These are phyloP conservation scores for Neonectria hederae DNA, from an alignment of 2,329 filamentous ascomycete species.

Conservation along the genomic window DNA sequence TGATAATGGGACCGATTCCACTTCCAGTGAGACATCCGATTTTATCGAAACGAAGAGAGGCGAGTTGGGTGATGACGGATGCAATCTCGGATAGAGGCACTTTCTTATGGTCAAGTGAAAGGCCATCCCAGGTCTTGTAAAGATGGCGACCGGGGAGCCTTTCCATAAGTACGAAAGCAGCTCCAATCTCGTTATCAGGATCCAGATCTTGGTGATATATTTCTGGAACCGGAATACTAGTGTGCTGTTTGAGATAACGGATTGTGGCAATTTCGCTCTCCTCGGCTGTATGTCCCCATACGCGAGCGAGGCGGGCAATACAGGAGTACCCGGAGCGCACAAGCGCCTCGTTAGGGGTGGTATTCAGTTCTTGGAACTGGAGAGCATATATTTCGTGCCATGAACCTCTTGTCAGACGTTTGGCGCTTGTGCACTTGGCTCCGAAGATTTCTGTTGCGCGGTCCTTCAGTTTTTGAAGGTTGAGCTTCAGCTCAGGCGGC, in stretches of 20 bases:
- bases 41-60: conserved; percentile 3
- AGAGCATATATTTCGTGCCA: conserved; percentile 12
- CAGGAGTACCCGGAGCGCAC: background rate
- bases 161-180: conserved; percentile 13
- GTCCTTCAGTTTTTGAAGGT: background rate
- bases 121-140: conserved; percentile 5
- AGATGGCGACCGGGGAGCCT: conserved; percentile 6
- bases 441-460: background rate
- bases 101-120: conserved; percentile 7
- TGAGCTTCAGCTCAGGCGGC: background rate
- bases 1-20: background rate
- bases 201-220: conserved; percentile 12
- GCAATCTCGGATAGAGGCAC: background rate
- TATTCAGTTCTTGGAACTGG: background rate
- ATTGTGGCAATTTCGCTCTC: conserved; percentile 16
- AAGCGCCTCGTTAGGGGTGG: background rate
- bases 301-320: conserved; percentile 11
- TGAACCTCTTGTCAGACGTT: conserved; percentile 1
- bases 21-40: background rate
- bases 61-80: background rate
- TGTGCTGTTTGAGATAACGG: conserved; percentile 12
- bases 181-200: conserved; percentile 8
- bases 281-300: background rate
- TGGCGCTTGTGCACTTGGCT: background rate
- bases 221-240: conserved; percentile 13